Base-by-base conservation (phyloP, 139 green algal species). In the Zygnema cylindricum region DNA sequence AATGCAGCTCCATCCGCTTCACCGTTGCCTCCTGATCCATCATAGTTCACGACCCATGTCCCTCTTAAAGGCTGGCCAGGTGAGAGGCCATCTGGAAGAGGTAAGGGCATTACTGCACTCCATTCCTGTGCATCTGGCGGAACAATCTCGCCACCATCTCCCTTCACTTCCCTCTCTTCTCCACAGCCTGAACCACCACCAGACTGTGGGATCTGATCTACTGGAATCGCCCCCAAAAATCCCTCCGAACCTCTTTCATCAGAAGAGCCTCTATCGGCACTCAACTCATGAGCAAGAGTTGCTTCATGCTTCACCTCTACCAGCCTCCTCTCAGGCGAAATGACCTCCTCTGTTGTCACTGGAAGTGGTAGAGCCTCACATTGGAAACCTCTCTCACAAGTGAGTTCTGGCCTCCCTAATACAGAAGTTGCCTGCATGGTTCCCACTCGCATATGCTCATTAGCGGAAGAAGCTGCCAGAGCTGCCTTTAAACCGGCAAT, bases 401-500 rank as follows among this genome's bases (percentile, higher is more conserved):
- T 63, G 16, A 16, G 49, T 63, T 7, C 49, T 63, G 49, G 16
- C 49, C 7, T 63, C 49, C 49, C 16, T 16, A 63, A 63, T 16
- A 63, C 16, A 63, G 49, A 16, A n/a, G n/a, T n/a, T 16, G 16
- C 49, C 49, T 63, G 49, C 49, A 63, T 63, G 16, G 49, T 63
- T 63, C 16, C 49, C 7, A 63, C 7, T 16, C 49, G 49, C 7
- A 63, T 63, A 7, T 63, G 49, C 49, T 63, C 49, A 16, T 63
- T 25, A 16, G 7, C 49, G 7, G 7, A 7, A 11, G 76, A 32
- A 83, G 76, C 76, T 55, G 43, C n/a, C 76, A 83, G 76, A 16
- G 49, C 49, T 32, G 41, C 76, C 76, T 55, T 83, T 7, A 83
- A 55, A 30, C 76, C 49, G 3, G 76, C 76, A 33, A 83, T 33